Evolutionary conservation across 1,139 yeast species (phyloP).

Genomic region (Hyphopichia burtonii): DNA sequence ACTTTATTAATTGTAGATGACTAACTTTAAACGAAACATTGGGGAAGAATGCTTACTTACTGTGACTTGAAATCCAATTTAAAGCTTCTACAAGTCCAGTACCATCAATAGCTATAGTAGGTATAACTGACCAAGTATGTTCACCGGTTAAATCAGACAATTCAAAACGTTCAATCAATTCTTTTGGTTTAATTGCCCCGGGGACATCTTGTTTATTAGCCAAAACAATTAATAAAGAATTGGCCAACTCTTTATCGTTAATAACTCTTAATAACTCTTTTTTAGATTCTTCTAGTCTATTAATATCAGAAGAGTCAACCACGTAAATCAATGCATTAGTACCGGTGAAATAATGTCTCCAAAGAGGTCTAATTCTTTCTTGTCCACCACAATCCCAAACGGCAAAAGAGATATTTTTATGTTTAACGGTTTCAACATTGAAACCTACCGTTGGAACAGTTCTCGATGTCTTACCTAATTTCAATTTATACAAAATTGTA

Average conservation of each 20-base stretch:
- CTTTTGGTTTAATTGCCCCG: conserved; percentile 63
- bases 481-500: conserved; percentile 69
- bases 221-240: conserved; percentile 75
- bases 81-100: conserved; percentile 73
- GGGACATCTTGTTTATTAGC: conserved; percentile 87
- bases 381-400: conserved; percentile 99
- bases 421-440: conserved; percentile 89
- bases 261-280: conserved; percentile 76
- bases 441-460: conserved; percentile 95
- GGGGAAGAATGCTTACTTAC: conserved; percentile 26
- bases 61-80: conserved; percentile 70
- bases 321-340: conserved; percentile 93
- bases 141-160: conserved; percentile 52
- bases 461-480: conserved; percentile 70
- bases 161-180: conserved; percentile 58
- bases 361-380: conserved; percentile 82
- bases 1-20: conserved; percentile 1
- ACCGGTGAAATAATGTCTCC: conserved; percentile 95
- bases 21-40: conserved; percentile 1
- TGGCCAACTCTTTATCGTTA: conserved; percentile 75
- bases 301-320: conserved; percentile 75
- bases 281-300: conserved; percentile 75
- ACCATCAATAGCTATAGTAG: conserved; percentile 73
- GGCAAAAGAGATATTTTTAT: conserved; percentile 83
- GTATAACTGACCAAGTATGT: conserved; percentile 74